Evolutionary conservation across 2,329 filamentous ascomycete genomes (phyloP).

Genomic region (Cordyceps militaris): DNA sequence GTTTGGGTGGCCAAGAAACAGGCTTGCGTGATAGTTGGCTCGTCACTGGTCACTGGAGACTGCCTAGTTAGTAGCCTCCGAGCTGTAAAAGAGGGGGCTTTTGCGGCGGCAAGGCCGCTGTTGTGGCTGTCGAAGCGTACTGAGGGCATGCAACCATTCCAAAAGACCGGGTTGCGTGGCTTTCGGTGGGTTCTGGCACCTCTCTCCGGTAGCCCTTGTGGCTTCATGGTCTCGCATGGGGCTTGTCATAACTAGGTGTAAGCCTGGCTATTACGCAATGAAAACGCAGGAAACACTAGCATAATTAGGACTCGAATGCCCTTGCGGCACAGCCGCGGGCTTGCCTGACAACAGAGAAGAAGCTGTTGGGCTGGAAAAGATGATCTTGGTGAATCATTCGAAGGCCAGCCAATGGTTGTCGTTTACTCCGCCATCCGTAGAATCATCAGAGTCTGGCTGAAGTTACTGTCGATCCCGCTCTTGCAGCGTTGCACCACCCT

Average conservation of each 20-base stretch:
- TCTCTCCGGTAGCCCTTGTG: not conserved
- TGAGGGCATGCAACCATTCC: constrained; percentile 5
- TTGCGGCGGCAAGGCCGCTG: not conserved
- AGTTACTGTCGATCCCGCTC: not conserved
- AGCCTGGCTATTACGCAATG: constrained; percentile 6
- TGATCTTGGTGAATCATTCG: not conserved
- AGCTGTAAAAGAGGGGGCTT: constrained; percentile 7
- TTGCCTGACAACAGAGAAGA: not conserved
- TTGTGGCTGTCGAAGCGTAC: constrained; percentile 2
- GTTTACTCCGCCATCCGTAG: not conserved
- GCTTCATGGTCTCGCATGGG: not conserved
- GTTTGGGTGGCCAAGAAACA: not conserved
- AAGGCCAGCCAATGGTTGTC: not conserved
- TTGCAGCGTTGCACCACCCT: not conserved
- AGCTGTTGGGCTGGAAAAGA: not conserved
- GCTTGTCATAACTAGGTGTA: not conserved
- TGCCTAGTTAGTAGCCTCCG: not conserved
- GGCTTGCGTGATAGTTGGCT: not conserved
- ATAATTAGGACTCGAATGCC: not conserved
- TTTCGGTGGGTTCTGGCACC: not conserved
- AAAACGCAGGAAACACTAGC: not conserved
- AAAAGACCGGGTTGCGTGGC: constrained; percentile 1
- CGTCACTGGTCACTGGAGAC: not conserved
- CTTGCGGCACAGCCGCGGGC: not conserved
- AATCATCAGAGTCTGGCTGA: not conserved